phyloP scores from a whole-genome alignment of 2,329 filamentous ascomycete genomes.

The Trichophyton benhamiae region DNA sequence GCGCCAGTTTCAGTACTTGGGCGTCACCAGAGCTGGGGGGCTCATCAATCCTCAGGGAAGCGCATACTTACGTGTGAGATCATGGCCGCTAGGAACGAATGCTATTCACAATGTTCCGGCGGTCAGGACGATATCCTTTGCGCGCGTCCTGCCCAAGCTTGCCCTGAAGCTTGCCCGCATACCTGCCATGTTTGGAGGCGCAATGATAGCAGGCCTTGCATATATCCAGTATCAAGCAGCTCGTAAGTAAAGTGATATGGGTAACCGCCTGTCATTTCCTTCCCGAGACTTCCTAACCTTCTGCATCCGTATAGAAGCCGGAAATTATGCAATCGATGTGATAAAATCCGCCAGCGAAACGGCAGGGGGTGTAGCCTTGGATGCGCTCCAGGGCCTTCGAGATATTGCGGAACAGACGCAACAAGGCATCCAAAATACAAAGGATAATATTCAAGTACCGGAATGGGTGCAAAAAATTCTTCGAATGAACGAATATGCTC shows the following conservation, averaged over 20 bases:
- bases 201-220: constrained; percentile 72
- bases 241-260: constrained; percentile 43
- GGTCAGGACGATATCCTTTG: constrained; percentile 53
- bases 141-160: constrained; percentile 64
- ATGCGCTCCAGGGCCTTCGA: constrained; percentile 57
- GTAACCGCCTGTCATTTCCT: not conserved
- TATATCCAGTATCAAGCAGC: constrained; percentile 95
- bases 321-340: constrained; percentile 64
- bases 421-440: constrained; percentile 72
- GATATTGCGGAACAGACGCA: constrained; percentile 68
- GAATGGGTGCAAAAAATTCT: constrained; percentile 73
- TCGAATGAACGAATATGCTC: constrained; percentile 48
- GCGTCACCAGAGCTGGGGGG: constrained; percentile 51
- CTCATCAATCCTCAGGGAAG: constrained; percentile 55
- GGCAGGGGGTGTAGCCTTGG: constrained; percentile 55
- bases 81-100: constrained; percentile 62
- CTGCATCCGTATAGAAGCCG: constrained; percentile 45
- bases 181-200: constrained; percentile 81
- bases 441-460: constrained; percentile 57
- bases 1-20: constrained; percentile 50
- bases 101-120: constrained; percentile 68
- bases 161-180: constrained; percentile 79
- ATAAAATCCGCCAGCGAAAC: constrained; percentile 62
- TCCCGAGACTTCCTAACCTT: not conserved
- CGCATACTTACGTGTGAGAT: constrained; percentile 39